Conservation (phyloP, 805 yeast genomes). For the Lipomyces sp. region DNA sequence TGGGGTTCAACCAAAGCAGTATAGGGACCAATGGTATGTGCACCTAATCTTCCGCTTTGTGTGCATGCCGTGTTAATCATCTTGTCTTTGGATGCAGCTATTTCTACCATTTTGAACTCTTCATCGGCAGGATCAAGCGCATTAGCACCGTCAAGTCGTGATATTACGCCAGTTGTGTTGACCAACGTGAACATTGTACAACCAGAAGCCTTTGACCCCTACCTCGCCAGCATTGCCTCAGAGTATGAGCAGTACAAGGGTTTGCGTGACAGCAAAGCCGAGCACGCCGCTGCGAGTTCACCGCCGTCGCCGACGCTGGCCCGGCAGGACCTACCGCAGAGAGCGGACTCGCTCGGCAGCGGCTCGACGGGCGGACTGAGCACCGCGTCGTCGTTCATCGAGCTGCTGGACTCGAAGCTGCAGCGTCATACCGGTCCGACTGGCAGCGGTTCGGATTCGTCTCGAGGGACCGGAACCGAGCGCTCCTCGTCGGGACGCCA, state of each 20-base stretch:
- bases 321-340: conserved; percentile 2
- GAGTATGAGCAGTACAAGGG: conserved; percentile 42
- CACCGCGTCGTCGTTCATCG: conserved; percentile 11
- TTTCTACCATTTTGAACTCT: conserved; percentile 24
- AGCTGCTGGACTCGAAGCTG: conserved; percentile 9
- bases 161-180: conserved; percentile 78
- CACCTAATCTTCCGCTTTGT: background rate
- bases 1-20: conserved; percentile 23
- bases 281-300: background rate
- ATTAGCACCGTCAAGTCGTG: conserved; percentile 63
- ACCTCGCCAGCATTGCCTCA: conserved; percentile 44
- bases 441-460: background rate
- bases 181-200: conserved; percentile 50
- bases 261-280: conserved; percentile 2
- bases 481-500: background rate
- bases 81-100: conserved; percentile 8
- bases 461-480: background rate
- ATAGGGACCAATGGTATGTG: conserved; percentile 34
- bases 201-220: conserved; percentile 44
- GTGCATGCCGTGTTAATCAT: background rate
- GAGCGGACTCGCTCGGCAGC: conserved; percentile 16
- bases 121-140: conserved; percentile 7
- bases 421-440: background rate
- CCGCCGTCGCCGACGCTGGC: background rate
- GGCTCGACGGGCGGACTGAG: background rate